A percentile compares a stretch with the other conserved stretches of the same genome.
phyloP scores from a whole-genome alignment of 1,284 basidiomycete species.

The Crepidotus sp. region DNA sequence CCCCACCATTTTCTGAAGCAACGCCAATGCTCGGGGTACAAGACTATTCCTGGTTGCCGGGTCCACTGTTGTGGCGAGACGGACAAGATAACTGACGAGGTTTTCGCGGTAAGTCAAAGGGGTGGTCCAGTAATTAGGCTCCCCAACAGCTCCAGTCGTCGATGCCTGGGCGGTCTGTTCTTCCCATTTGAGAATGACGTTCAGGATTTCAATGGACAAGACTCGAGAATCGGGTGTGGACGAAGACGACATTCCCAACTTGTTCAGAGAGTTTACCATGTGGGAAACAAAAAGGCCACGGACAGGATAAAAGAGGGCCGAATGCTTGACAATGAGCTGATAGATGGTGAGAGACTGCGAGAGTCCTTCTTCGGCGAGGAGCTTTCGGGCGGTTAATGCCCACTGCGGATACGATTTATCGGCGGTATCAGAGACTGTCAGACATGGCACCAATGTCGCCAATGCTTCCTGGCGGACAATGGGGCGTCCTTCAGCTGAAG shows the following conservation, averaged over 20 bases:
- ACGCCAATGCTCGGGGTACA: constrained; percentile 67
- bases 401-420: constrained; percentile 71
- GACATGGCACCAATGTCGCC: constrained; percentile 84
- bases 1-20: constrained; percentile 79
- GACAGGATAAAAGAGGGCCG: constrained; percentile 88
- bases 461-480: constrained; percentile 81
- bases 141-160: constrained; percentile 19
- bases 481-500: constrained; percentile 73
- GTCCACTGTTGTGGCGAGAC: constrained; percentile 75
- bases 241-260: constrained; percentile 73
- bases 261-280: constrained; percentile 85
- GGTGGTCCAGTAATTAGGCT: constrained; percentile 51
- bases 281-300: constrained; percentile 94
- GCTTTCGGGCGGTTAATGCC: constrained; percentile 83
- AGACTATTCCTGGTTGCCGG: constrained; percentile 54
- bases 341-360: constrained; percentile 86
- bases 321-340: constrained; percentile 87
- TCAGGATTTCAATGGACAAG: constrained; percentile 76
- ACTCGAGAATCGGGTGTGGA: constrained; percentile 78
- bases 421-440: constrained; percentile 50
- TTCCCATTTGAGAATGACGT: constrained; percentile 87
- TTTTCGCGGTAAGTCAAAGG: constrained; percentile 80
- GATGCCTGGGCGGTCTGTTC: constrained; percentile 41
- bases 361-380: constrained; percentile 87
- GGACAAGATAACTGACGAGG: constrained; percentile 89